Conservation (phyloP, 257 asterid species). For the Thymus mandschuricus region DNA sequence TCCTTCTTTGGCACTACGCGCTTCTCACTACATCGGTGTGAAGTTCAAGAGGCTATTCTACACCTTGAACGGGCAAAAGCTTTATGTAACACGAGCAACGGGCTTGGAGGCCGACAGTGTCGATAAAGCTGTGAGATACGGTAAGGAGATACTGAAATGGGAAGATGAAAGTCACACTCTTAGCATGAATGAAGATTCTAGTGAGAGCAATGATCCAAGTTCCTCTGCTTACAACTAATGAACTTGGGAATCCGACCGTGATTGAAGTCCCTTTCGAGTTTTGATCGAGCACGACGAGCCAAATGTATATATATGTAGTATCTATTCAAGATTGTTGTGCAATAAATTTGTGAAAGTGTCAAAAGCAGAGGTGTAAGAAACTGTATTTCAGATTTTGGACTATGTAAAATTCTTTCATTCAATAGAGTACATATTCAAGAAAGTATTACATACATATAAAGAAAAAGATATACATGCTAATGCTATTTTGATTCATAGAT, state of each 20-base stretch:
- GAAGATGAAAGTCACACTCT: conserved; percentile 47
- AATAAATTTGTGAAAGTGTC: conserved; percentile 24
- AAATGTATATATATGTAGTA: conserved; percentile 26
- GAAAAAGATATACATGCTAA: conserved; percentile 24
- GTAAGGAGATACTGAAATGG: conserved; percentile 80
- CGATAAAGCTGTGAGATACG: conserved; percentile 61
- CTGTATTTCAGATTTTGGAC: conserved; percentile 4
- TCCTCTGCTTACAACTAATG: conserved; percentile 42
- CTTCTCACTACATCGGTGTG: conserved; percentile 75
- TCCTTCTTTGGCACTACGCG: conserved; percentile 64
- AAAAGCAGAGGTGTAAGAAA: conserved; percentile 22
- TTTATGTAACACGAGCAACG: conserved; percentile 66
- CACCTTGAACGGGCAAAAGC: conserved; percentile 46
- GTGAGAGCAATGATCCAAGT: conserved; percentile 69
- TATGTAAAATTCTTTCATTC: conserved; percentile 33
- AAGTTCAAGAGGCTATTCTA: conserved; percentile 67
- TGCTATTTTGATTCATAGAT: background rate
- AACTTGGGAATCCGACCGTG: background rate
- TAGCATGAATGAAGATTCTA: conserved; percentile 50
- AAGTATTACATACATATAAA: conserved; percentile 1
- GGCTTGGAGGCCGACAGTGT: conserved; percentile 75
- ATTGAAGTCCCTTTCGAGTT: background rate
- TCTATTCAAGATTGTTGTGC: conserved; percentile 7
- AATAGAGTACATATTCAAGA: conserved; percentile 6
- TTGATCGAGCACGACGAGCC: background rate